Evolutionary conservation across 108 stramenopile genomes (phyloP), one percentile per base, ranked within the genome.

Genomic region (Asterionellopsis glacialis): DNA sequence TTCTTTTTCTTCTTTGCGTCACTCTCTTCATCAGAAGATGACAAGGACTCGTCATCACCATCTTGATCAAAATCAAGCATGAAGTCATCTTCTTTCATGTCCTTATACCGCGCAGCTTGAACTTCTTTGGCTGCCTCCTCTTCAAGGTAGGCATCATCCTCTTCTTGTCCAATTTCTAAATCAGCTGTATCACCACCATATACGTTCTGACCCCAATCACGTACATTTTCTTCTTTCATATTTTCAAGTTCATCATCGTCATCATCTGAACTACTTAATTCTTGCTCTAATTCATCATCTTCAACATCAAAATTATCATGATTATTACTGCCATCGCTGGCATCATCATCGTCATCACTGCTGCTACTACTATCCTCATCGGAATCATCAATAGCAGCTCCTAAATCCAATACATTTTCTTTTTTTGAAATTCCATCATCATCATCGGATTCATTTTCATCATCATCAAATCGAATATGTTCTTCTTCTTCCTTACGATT

Each of bases 161-260:
- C 80, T 39, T 92, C 87, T 58, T 96, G 94, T 15, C 94, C 95
- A 67, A 96, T 90, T 66, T 97, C 97, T 24, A 98, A 71, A 65
- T 97, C 97, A 9, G 91, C 95, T 0, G 96, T 96, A 59, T 98
- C 97, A 41, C 90, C 97, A 40, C 83, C 69, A 63, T 93, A 98
- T 70, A 95, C 95, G 55, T 81, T 91, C 41, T 68, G 67, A 16
- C 97, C 97, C 97, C 97, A 98, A 43, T 76, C 54, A 18, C 38
- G 47, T 24, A 72, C 55, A 52, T 74, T 71, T 19, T 74, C 67
- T 21, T 68, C 67, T 22, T 80, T n/a, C n/a, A n/a, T n/a, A n/a
- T n/a, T 54, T 3, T 64, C 69, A 1, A 68, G 65, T 11, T 53
- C 54, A 9, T 79, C 75, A 12, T 72, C 73, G 24, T 61, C 68